phyloP scores from a whole-genome alignment of 2,329 filamentous ascomycete species.

The Tolypocladium tropicale region DNA sequence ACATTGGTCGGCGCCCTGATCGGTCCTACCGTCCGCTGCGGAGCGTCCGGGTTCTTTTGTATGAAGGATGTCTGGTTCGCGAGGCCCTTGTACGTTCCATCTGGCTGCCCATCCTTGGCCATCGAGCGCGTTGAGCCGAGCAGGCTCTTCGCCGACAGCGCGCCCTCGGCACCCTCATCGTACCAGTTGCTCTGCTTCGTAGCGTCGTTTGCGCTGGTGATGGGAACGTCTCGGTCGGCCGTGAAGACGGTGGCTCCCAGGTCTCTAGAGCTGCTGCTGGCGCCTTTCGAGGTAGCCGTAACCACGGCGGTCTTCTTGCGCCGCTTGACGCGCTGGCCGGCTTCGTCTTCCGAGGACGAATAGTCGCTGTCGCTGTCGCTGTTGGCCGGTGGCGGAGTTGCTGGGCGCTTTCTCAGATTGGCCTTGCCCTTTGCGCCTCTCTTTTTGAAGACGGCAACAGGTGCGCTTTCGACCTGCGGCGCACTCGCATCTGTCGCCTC shows the following conservation, averaged over 20 bases:
- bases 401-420: constrained; percentile 70
- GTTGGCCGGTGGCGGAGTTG: constrained; percentile 62
- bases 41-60: constrained; percentile 68
- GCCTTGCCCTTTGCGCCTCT: constrained; percentile 65
- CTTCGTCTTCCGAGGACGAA: constrained; percentile 67
- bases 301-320: constrained; percentile 59
- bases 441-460: constrained; percentile 74
- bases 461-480: constrained; percentile 16
- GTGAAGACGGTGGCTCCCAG: constrained; percentile 43
- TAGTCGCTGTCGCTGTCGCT: constrained; percentile 51
- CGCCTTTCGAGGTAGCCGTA: constrained; percentile 50
- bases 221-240: constrained; percentile 51
- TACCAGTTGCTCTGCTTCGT: constrained; percentile 88
- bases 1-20: constrained; percentile 85
- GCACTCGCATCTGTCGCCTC: neutral
- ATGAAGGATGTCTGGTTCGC: constrained; percentile 67
- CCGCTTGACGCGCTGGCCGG: constrained; percentile 69
- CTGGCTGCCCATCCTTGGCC: constrained; percentile 25
- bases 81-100: constrained; percentile 68
- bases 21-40: constrained; percentile 63
- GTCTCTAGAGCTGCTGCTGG: constrained; percentile 22
- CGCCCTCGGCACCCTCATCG: constrained; percentile 55
- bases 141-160: constrained; percentile 39
- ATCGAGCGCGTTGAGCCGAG: constrained; percentile 43
- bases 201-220: constrained; percentile 69